These are phyloP conservation scores for Theileria luwenshuni DNA, from an alignment of 169 alveolate species.

Conservation along the genomic window DNA sequence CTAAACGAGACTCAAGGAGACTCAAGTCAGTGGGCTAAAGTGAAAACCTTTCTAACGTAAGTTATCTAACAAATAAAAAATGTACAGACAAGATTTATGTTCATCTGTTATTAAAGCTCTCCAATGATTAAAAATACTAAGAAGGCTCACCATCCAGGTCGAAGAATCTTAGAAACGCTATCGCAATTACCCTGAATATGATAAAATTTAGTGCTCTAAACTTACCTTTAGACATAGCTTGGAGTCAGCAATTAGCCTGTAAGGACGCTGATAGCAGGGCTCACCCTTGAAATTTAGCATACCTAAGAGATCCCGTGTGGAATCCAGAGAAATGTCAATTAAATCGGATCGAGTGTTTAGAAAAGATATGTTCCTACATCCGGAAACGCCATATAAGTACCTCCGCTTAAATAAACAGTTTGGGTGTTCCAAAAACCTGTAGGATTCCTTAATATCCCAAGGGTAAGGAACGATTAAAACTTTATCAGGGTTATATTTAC, in stretches of 20 bases:
- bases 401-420: conserved; percentile 15
- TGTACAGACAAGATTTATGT: conserved; percentile 45
- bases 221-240: conserved; percentile 63
- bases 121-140: neutral
- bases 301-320: conserved; percentile 8
- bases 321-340: conserved; percentile 7
- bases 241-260: conserved; percentile 59
- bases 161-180: conserved; percentile 27
- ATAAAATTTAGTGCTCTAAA: neutral
- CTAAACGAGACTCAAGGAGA: conserved; percentile 57
- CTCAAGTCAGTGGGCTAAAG: conserved; percentile 64
- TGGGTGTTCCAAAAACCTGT: neutral
- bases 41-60: conserved; percentile 61
- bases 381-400: conserved; percentile 18
- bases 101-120: conserved; percentile 38
- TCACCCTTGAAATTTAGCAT: conserved; percentile 33
- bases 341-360: neutral
- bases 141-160: conserved; percentile 23
- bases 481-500: neutral
- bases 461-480: conserved; percentile 20
- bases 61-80: conserved; percentile 21
- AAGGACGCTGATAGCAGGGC: conserved; percentile 36
- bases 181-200: conserved; percentile 42
- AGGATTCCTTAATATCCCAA: neutral
- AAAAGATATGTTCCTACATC: conserved; percentile 18